A percentile compares a stretch with the other conserved stretches of the same genome.
Evolutionary conservation across 2,329 filamentous ascomycete genomes (phyloP).

Genomic region (Blastomyces gilchristii): DNA sequence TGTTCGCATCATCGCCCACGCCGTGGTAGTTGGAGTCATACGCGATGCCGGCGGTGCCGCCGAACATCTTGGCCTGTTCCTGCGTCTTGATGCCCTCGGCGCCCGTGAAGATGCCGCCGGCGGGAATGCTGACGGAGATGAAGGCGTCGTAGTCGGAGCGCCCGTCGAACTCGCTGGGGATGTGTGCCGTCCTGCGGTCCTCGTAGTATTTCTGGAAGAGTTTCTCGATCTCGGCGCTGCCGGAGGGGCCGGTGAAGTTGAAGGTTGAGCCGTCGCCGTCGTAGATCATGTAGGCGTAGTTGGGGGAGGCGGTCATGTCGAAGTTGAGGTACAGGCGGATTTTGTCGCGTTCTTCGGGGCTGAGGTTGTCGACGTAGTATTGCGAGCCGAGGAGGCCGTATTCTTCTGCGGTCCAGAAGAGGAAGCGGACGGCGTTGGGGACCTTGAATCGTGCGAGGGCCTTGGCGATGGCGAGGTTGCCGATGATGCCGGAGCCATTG

Average conservation of each 20-base stretch:
- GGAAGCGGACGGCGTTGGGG: constrained; percentile 59
- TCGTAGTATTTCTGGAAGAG: constrained; percentile 60
- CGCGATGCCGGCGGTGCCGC: constrained; percentile 53
- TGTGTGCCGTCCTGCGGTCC: constrained; percentile 52
- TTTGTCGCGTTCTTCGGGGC: constrained; percentile 44
- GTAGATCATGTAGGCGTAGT: constrained; percentile 47
- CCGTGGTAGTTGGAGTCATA: constrained; percentile 51
- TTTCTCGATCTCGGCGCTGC: constrained; percentile 58
- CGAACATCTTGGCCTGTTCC: constrained; percentile 56
- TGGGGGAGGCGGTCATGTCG: constrained; percentile 60
- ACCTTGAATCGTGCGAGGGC: constrained; percentile 60
- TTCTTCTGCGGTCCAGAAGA: constrained; percentile 55
- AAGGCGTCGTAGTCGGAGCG: constrained; percentile 73
- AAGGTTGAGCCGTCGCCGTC: constrained; percentile 49
- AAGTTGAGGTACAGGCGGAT: constrained; percentile 61
- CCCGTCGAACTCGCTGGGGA: constrained; percentile 64
- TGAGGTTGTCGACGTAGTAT: constrained; percentile 45
- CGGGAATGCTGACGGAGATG: constrained; percentile 60
- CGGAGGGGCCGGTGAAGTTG: constrained; percentile 46
- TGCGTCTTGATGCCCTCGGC: constrained; percentile 66
- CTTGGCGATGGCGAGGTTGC: constrained; percentile 49
- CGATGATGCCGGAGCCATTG: constrained; percentile 58
- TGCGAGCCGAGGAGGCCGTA: constrained; percentile 52
- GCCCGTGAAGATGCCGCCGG: constrained; percentile 66
- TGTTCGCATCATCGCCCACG: constrained; percentile 43